Evolutionary conservation across 2,329 filamentous ascomycete genomes (phyloP), one percentile per base, ranked within the genome.

Genomic region (Neonectria magnoliae): DNA sequence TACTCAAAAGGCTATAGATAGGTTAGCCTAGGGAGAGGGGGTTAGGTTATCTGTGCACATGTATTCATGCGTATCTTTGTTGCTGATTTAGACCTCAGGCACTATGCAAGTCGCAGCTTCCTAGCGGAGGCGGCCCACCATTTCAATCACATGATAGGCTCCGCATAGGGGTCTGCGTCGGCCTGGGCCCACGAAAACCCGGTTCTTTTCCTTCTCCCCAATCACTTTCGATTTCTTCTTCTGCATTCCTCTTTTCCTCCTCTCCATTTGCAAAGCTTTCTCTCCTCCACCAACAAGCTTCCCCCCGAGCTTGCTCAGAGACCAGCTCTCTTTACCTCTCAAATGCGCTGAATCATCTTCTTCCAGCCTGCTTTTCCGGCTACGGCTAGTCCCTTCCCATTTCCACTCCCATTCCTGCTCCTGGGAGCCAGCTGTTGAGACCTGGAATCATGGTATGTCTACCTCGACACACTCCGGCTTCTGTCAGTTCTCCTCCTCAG

Each of bases 131-230:
- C 14, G 36, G 14, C 36, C 36, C 59, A 44, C 11, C 51, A 16
- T n/a, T 7, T n/a, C 16, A 18, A 11, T 29, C 22, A 54, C 9
- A 20, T 74, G 69, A 74, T 74, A 74, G 72, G 72, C 50, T 59
- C 14, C 20, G 41, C 25, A 54, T 51, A n/a, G n/a, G n/a, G 62
- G 52, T 29, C 22, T 54, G 63, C 62, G 52, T 52, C 45, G 51
- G 55, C 52, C 62, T 56, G 52, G 68, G 65, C 68, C 70, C 71
- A 73, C 70, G 55, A 63, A 67, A 64, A 56, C 66, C 55, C 60
- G 58, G 57, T 67, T 68, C 66, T 74, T 71, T 69, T 73, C 63
- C 62, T 71, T 60, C 64, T 57, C 60, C 71, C 71, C 70, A 73
- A 73, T 74, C 71, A 69, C 59, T 65, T 61, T 62, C 68, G 68